Evolutionary conservation across 2,329 filamentous ascomycete species (phyloP).

Genomic region (Paecilomyces formosus): DNA sequence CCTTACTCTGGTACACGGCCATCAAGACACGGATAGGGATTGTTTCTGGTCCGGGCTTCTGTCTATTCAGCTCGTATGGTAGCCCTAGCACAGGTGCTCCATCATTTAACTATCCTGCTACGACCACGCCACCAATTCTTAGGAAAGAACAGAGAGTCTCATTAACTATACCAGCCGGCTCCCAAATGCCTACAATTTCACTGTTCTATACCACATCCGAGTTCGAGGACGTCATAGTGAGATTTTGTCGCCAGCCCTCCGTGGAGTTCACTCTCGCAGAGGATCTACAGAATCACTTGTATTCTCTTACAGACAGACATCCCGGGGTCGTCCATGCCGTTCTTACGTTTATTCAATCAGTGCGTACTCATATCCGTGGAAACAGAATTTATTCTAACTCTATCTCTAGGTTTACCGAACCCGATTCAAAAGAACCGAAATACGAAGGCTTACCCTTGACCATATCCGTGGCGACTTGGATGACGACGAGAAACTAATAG

Average conservation of each 20-base stretch:
- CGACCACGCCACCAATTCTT: background rate
- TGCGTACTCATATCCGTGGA: background rate
- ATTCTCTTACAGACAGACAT: background rate
- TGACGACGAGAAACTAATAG: background rate
- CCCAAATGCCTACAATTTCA: background rate
- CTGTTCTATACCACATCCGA: background rate
- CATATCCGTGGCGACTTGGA: background rate
- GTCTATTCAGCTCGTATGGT: conserved; percentile 1
- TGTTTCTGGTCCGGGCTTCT: background rate
- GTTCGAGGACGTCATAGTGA: background rate
- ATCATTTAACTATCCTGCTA: background rate
- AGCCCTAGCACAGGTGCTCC: background rate
- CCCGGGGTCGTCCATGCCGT: background rate
- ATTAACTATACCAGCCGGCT: background rate
- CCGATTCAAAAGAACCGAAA: background rate
- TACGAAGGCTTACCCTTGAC: background rate
- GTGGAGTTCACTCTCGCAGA: background rate
- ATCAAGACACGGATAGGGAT: background rate
- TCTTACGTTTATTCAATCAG: background rate
- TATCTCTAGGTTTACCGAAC: background rate
- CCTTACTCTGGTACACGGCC: background rate
- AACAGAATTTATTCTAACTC: background rate
- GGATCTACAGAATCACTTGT: background rate
- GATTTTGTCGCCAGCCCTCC: background rate
- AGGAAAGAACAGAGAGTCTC: background rate